Evolutionary conservation across 331 rosid species (phyloP).

Genomic region (Dryas integrifolia): DNA sequence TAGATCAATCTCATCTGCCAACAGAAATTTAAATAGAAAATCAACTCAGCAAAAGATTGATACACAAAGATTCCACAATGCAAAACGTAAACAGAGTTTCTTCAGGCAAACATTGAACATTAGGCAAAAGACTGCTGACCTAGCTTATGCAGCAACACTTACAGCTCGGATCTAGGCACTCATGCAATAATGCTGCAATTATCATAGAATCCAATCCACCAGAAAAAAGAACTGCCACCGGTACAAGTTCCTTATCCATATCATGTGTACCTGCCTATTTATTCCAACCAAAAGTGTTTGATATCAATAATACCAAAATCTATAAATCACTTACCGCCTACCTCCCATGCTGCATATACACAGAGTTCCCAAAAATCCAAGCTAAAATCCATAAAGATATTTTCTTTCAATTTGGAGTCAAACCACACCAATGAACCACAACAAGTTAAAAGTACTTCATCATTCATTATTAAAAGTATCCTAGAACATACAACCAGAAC

Average conservation of each 20-base stretch:
- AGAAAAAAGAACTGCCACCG: conserved; percentile 88
- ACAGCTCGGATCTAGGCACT: conserved; percentile 69
- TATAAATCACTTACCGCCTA: conserved; percentile 5
- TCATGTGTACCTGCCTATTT: conserved; percentile 53
- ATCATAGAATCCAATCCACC: conserved; percentile 98
- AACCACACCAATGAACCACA: background rate
- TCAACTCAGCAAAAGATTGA: conserved; percentile 9
- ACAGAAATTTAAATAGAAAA: conserved; percentile 1
- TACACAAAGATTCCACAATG: conserved; percentile 16
- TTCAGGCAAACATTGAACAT: conserved; percentile 15
- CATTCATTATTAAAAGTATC: background rate
- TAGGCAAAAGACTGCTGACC: background rate
- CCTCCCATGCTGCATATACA: no score
- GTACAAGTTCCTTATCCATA: conserved; percentile 43
- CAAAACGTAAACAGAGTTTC: conserved; percentile 22
- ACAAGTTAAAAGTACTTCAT: background rate
- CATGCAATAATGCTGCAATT: conserved; percentile 81
- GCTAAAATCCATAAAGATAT: no score
- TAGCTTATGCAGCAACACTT: conserved; percentile 43
- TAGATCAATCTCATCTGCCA: conserved; percentile 79
- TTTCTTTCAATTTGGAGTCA: no score
- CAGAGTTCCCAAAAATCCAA: no score
- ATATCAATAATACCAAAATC: conserved; percentile 23
- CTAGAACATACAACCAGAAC: background rate
- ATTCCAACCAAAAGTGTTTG: conserved; percentile 33